A percentile compares a stretch with the other conserved stretches of the same genome.
Conservation (phyloP, 345 rosid genomes). For the Excoecaria cochinchinensis region DNA sequence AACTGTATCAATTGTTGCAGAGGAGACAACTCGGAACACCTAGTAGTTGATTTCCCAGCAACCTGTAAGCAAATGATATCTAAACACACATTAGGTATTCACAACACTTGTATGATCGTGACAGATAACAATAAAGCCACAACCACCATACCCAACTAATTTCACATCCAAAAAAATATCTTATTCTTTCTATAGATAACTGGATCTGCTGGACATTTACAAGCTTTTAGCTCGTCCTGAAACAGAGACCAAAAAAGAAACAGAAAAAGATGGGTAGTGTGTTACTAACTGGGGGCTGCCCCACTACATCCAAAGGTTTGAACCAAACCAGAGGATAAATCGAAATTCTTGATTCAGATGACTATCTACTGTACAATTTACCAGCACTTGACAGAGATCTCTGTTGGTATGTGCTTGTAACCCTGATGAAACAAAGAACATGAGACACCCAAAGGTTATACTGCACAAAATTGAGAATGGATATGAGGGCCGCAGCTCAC, state of each 20-base stretch:
- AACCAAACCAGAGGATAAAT: conserved; percentile 21
- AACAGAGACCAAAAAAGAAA: conserved; percentile 20
- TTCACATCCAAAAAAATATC: neutral
- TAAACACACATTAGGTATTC: neutral
- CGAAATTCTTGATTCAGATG: conserved; percentile 22
- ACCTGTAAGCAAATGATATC: neutral
- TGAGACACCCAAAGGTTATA: conserved; percentile 13
- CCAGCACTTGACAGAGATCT: conserved; percentile 22
- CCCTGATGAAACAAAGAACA: conserved; percentile 24
- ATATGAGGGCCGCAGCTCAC: conserved; percentile 10
- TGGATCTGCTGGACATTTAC: conserved; percentile 36
- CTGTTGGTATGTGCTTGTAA: conserved; percentile 13
- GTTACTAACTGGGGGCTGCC: conserved; percentile 15
- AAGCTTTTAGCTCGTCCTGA: conserved; percentile 32
- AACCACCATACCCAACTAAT: neutral
- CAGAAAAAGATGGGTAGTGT: conserved; percentile 18
- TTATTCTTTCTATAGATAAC: conserved; percentile 25
- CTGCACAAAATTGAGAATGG: neutral
- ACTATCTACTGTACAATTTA: conserved; percentile 38
- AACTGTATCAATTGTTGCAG: no score
- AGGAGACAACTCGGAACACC: no score
- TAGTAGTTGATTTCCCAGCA: neutral
- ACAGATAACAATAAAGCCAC: neutral
- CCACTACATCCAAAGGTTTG: conserved; percentile 20
- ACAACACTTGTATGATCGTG: neutral